A percentile compares a stretch with the other conserved stretches of the same genome.
phyloP scores from a whole-genome alignment of 2,329 filamentous ascomycete species.

The Penicillium sp. region DNA sequence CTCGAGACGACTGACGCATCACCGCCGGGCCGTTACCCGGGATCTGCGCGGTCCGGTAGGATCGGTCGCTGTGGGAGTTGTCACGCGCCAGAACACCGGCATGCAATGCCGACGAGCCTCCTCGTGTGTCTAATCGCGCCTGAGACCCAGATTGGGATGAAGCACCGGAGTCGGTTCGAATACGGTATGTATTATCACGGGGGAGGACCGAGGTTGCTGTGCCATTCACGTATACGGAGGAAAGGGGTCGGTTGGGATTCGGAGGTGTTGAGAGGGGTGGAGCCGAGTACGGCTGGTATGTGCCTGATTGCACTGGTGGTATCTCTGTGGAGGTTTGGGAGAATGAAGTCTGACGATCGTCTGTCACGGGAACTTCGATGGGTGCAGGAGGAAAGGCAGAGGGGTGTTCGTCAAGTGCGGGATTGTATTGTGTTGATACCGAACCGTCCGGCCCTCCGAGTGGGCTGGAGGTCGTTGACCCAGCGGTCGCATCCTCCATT shows the following conservation, averaged over 20 bases:
- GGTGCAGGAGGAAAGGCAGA: constrained; percentile 22
- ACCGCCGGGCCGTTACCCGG: constrained; percentile 63
- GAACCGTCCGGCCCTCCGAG: constrained; percentile 21
- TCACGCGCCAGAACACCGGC: constrained; percentile 64
- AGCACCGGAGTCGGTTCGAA: constrained; percentile 58
- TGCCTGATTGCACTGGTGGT: constrained; percentile 38
- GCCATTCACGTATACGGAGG: constrained; percentile 49
- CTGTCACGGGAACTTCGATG: constrained; percentile 25
- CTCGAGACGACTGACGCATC: constrained; percentile 72
- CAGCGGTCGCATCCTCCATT: constrained; percentile 34
- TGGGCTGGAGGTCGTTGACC: constrained; percentile 21
- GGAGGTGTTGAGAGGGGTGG: constrained; percentile 41
- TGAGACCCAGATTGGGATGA: constrained; percentile 57
- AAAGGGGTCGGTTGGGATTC: constrained; percentile 44
- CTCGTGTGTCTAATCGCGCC: constrained; percentile 62
- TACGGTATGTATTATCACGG: constrained; percentile 50
- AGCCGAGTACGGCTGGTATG: constrained; percentile 45
- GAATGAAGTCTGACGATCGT: constrained; percentile 45
- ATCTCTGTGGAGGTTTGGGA: constrained; percentile 43
- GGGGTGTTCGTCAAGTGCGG: constrained; percentile 18
- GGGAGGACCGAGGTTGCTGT: constrained; percentile 38
- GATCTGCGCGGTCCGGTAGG: constrained; percentile 62
- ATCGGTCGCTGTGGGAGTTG: constrained; percentile 64
- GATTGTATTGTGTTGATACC: constrained; percentile 26
- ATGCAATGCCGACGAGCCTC: constrained; percentile 57